phyloP scores from a whole-genome alignment of 768 basidiomycete genomes.

The Psilocybe cubensis region DNA sequence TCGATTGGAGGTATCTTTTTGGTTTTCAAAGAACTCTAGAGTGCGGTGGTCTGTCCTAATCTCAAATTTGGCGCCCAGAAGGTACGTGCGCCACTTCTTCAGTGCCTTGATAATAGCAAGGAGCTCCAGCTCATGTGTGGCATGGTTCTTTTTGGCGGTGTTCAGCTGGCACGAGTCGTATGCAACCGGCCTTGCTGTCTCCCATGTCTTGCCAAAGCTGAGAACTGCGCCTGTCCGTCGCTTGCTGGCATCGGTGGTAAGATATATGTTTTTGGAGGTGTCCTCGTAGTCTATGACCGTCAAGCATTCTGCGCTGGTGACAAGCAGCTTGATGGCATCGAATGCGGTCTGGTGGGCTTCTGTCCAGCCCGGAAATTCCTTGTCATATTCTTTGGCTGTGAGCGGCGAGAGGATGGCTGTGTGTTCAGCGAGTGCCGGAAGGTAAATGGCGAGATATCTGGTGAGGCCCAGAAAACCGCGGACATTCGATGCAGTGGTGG shows the following conservation, averaged over 20 bases:
- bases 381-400: conserved; percentile 28
- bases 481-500: conserved; percentile 27
- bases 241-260: conserved; percentile 35
- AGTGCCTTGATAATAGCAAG: conserved; percentile 37
- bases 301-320: conserved; percentile 17
- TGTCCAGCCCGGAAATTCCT: conserved; percentile 30
- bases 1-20: conserved; percentile 29
- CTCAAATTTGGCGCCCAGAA: conserved; percentile 18
- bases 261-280: conserved; percentile 25
- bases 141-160: conserved; percentile 34
- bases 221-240: conserved; percentile 30
- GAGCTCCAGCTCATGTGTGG: conserved; percentile 40
- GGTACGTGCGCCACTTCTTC: conserved; percentile 23
- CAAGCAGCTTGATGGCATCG: conserved; percentile 29
- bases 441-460: conserved; percentile 31
- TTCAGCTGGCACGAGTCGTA: conserved; percentile 30
- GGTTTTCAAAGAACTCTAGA: conserved; percentile 32
- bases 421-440: conserved; percentile 30
- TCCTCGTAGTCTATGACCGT: conserved; percentile 21
- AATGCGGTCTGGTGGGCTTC: conserved; percentile 25
- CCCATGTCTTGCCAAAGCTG: conserved; percentile 31
- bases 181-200: conserved; percentile 33
- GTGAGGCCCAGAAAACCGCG: conserved; percentile 34
- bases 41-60: conserved; percentile 41
- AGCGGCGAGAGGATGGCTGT: conserved; percentile 26